Percentiles rank a stretch among this genome's conserved stretches.
phyloP scores from a whole-genome alignment of 192 early-diverging fungal species.

The Backusella morwellensis region DNA sequence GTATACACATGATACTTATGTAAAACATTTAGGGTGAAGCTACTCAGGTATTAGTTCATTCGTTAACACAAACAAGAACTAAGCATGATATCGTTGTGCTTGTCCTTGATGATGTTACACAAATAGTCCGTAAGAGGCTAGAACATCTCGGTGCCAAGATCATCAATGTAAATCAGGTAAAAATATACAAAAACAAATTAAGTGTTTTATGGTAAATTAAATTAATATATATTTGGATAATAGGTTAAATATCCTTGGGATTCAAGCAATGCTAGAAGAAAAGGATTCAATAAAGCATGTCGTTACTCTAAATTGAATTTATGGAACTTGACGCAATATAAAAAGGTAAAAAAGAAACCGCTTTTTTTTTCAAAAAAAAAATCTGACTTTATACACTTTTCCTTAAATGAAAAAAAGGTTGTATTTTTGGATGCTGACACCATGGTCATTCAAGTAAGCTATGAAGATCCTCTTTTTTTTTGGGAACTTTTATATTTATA shows the following conservation, averaged over 20 bases:
- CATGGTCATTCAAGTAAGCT: constrained; percentile 15
- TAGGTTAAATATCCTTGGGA: constrained; percentile 14
- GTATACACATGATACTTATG: neutral
- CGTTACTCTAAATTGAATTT: constrained; percentile 24
- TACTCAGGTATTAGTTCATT: constrained; percentile 17
- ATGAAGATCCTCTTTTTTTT: constrained; percentile 1
- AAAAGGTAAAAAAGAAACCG: constrained; percentile 9
- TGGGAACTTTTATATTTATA: neutral
- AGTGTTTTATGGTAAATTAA: neutral
- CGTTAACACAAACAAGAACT: neutral
- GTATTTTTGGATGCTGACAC: constrained; percentile 27
- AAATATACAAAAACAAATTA: constrained; percentile 4
- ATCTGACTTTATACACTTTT: neutral
- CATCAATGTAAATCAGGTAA: constrained; percentile 19
- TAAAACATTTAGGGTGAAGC: neutral
- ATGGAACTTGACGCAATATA: constrained; percentile 22
- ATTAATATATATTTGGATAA: neutral
- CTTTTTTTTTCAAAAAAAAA: neutral
- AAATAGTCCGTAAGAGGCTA: neutral
- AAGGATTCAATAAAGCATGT: constrained; percentile 28
- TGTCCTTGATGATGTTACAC: constrained; percentile 11
- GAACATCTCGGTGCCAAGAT: constrained; percentile 14
- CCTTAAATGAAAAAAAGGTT: neutral
- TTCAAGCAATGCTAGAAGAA: neutral
- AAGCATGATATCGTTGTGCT: constrained; percentile 18